These are phyloP conservation scores for Rostrohypoxylon terebratum DNA, from an alignment of 495 filamentous ascomycete genomes.

Conservation along the genomic window DNA sequence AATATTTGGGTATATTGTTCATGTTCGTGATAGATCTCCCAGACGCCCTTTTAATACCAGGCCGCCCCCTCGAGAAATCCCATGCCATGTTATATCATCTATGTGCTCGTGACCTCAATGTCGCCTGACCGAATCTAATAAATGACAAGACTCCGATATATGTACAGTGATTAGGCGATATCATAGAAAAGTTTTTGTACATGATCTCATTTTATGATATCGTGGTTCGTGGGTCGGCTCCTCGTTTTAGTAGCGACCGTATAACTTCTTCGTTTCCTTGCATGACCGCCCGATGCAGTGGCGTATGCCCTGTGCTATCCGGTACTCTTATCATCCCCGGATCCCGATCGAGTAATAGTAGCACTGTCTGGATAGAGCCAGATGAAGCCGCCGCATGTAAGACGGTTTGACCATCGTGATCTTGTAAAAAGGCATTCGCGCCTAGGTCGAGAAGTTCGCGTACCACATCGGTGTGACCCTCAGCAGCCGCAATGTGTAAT, in stretches of 20 bases:
- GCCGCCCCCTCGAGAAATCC: not conserved
- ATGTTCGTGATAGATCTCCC: not conserved
- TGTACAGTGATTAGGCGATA: constrained; percentile 4
- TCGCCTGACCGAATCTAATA: not conserved
- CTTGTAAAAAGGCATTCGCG: constrained; percentile 18
- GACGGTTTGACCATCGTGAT: not conserved
- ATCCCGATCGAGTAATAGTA: constrained; percentile 1
- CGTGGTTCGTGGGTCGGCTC: constrained; percentile 9
- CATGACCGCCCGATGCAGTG: constrained; percentile 19
- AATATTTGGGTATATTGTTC: constrained; percentile 9
- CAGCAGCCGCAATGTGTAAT: constrained; percentile 17
- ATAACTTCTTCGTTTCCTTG: constrained; percentile 13
- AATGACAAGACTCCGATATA: not conserved
- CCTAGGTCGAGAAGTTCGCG: constrained; percentile 17
- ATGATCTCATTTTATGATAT: constrained; percentile 8
- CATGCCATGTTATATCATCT: constrained; percentile 2
- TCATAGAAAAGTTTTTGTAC: not conserved
- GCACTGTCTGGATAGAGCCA: not conserved
- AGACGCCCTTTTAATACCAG: constrained; percentile 12
- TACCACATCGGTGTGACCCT: constrained; percentile 14
- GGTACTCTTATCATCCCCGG: constrained; percentile 13
- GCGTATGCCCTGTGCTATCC: constrained; percentile 10
- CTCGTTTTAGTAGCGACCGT: constrained; percentile 15
- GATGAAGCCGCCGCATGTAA: constrained; percentile 18
- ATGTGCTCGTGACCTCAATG: constrained; percentile 1